A percentile compares a stretch with the other conserved stretches of the same genome.
Evolutionary conservation across 345 rosid species (phyloP).

Genomic region (Camelina laxa): DNA sequence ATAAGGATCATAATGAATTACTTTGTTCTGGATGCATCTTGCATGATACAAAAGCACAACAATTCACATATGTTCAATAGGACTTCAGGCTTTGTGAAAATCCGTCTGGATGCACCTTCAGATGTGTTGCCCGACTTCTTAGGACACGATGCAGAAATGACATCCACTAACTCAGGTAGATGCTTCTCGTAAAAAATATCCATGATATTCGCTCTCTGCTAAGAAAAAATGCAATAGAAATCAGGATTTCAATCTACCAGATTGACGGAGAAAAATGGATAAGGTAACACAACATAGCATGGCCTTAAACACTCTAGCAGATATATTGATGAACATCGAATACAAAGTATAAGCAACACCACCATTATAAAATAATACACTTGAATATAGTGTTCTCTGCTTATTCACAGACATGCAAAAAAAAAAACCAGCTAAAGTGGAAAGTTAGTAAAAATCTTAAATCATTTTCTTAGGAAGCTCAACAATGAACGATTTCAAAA

Average conservation of each 20-base stretch:
- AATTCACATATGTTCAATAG: conserved; percentile 88
- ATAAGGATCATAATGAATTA: conserved; percentile 47
- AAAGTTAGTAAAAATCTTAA: neutral
- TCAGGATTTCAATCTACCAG: conserved; percentile 25
- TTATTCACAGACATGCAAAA: conserved; percentile 17
- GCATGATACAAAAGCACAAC: conserved; percentile 90
- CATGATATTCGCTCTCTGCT: conserved; percentile 83
- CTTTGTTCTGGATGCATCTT: conserved; percentile 96
- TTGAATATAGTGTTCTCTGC: neutral
- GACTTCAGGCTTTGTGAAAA: conserved; percentile 80
- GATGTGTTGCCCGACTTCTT: conserved; percentile 53
- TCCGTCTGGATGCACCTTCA: conserved; percentile 50
- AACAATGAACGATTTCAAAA: neutral
- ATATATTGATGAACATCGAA: conserved; percentile 7
- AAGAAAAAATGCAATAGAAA: conserved; percentile 24
- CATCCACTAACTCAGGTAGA: conserved; percentile 82
- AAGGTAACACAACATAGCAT: neutral
- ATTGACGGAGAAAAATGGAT: conserved; percentile 2
- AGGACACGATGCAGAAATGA: conserved; percentile 82
- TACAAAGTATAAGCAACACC: neutral
- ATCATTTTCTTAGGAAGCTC: conserved; percentile 10
- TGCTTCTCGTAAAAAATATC: conserved; percentile 97
- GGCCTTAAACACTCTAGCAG: conserved; percentile 10
- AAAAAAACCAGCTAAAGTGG: neutral
- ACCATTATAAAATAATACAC: neutral